phyloP scores from a whole-genome alignment of 2,329 filamentous ascomycete species.

The Colletotrichum musae region DNA sequence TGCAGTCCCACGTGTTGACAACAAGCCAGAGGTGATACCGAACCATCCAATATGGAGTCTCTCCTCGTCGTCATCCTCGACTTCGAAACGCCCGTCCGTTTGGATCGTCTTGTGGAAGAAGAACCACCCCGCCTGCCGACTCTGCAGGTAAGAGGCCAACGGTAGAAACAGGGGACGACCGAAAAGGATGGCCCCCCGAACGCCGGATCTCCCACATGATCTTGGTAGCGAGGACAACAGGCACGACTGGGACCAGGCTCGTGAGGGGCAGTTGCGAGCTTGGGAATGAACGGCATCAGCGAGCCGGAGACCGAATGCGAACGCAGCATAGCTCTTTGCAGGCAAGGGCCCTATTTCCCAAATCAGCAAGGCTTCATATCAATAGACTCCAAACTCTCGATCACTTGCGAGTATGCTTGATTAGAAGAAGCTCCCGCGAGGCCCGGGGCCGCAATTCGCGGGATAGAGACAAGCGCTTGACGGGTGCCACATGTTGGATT shows the following conservation, averaged over 20 bases:
- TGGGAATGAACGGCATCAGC: neutral
- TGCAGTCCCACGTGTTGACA: slow-evolving; percentile 15
- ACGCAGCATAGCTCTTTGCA: neutral
- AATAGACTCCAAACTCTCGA: slow-evolving; percentile 8
- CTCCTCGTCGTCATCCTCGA: neutral
- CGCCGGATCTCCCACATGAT: slow-evolving; percentile 20
- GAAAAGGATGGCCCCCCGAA: neutral
- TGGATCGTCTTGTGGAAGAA: neutral
- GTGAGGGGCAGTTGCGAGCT: slow-evolving; percentile 17
- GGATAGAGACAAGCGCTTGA: slow-evolving; percentile 9
- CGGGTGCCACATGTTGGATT: slow-evolving; percentile 6
- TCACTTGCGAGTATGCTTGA: slow-evolving; percentile 33
- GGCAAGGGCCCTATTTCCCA: neutral
- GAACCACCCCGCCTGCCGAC: neutral
- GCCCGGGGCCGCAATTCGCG: slow-evolving; percentile 22
- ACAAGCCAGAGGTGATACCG: neutral
- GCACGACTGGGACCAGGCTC: neutral
- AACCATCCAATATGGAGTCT: slow-evolving; percentile 16
- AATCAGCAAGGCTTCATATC: slow-evolving; percentile 2
- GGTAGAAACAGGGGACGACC: neutral
- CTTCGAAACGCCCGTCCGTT: neutral
- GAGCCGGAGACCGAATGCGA: slow-evolving; percentile 10
- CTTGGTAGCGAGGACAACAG: slow-evolving; percentile 10
- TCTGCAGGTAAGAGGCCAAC: neutral
- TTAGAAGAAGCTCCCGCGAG: slow-evolving; percentile 27